Conservation (phyloP, 352 stramenopile species). For the Phytophthora fragariae region DNA sequence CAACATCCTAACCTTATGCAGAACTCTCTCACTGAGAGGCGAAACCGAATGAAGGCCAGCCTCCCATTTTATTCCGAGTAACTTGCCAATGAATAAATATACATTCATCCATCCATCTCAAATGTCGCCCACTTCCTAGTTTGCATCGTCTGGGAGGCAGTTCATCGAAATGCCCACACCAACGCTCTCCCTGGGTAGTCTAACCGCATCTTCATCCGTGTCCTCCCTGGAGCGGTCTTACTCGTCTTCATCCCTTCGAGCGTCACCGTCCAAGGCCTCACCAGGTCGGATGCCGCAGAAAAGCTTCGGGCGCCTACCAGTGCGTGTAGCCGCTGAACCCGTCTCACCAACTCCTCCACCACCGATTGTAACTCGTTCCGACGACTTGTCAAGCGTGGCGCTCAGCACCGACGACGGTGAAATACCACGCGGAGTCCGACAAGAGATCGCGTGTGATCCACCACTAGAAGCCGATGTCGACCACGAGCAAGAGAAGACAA, state of each 20-base stretch:
- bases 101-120: neutral
- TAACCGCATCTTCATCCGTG: neutral
- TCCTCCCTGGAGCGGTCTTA: conserved; percentile 22
- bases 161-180: conserved; percentile 8
- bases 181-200: conserved; percentile 1
- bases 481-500: conserved; percentile 13
- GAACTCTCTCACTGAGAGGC: neutral
- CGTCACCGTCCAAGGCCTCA: conserved; percentile 17
- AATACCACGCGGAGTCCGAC: neutral
- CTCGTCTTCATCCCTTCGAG: conserved; percentile 26
- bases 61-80: conserved; percentile 30
- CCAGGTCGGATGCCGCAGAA: conserved; percentile 22
- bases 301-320: conserved; percentile 31
- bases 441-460: conserved; percentile 5
- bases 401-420: conserved; percentile 11
- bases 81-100: conserved; percentile 25
- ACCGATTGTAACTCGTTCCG: neutral
- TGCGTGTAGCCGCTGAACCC: conserved; percentile 17
- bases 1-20: neutral
- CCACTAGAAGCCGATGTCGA: conserved; percentile 12
- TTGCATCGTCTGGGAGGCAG: neutral
- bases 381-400: neutral
- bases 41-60: conserved; percentile 34
- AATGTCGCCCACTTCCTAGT: neutral
- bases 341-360: conserved; percentile 6